A percentile compares a stretch with the other conserved stretches of the same genome.
These are phyloP conservation scores for Gossypium trilobum DNA, from an alignment of 441 rosid species.

Conservation along the genomic window DNA sequence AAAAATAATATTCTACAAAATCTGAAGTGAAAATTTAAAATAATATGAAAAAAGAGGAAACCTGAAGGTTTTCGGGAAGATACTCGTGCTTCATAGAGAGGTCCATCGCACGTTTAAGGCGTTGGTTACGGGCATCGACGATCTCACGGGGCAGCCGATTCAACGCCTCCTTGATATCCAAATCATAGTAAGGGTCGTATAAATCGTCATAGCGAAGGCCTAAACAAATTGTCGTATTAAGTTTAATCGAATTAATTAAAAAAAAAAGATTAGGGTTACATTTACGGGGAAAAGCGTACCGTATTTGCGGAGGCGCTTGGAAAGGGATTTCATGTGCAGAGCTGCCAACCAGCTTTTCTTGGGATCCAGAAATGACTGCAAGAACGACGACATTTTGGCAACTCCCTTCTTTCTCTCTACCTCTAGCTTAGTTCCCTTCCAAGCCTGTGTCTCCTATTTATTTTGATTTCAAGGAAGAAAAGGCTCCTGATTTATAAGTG, in stretches of 20 bases:
- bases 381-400: slow-evolving; percentile 40
- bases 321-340: slow-evolving; percentile 58
- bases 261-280: slow-evolving; percentile 11
- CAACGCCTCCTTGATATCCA: slow-evolving; percentile 81
- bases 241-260: not conserved
- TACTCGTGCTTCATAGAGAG: slow-evolving; percentile 92
- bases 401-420: slow-evolving; percentile 4
- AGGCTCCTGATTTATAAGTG: too few relatives aligned
- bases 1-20: not conserved
- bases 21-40: not conserved
- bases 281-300: slow-evolving; percentile 32
- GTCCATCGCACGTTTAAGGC: slow-evolving; percentile 87
- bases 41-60: slow-evolving; percentile 6
- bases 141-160: slow-evolving; percentile 77
- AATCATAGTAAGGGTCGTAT: slow-evolving; percentile 61
- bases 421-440: not conserved
- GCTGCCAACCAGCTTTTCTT: slow-evolving; percentile 70
- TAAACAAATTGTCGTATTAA: slow-evolving; percentile 3
- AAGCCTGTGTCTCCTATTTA: not conserved
- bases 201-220: slow-evolving; percentile 86
- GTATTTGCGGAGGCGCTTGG: slow-evolving; percentile 57
- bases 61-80: slow-evolving; percentile 72
- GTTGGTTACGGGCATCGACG: slow-evolving; percentile 84
- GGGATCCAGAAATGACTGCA: slow-evolving; percentile 51
- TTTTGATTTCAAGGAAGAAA: not conserved